phyloP scores from a whole-genome alignment of 2,329 filamentous ascomycete species.

The Diaporthe citrichinensis region DNA sequence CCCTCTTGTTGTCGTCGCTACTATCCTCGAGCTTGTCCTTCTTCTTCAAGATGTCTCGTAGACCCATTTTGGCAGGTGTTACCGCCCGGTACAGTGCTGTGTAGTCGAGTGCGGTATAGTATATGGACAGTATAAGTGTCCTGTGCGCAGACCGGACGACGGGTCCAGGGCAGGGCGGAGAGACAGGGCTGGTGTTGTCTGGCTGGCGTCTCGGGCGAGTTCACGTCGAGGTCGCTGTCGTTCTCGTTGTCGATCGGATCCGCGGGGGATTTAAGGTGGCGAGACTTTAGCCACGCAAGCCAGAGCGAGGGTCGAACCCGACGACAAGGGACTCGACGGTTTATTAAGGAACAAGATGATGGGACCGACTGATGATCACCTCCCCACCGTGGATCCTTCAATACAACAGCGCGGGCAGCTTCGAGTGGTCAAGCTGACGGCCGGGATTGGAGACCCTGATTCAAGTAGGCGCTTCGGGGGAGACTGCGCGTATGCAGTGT shows the following conservation, averaged over 20 bases:
- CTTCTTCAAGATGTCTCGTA: constrained; percentile 68
- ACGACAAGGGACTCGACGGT: constrained; percentile 19
- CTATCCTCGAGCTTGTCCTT: constrained; percentile 61
- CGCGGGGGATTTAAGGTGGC: neutral
- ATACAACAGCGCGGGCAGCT: constrained; percentile 21
- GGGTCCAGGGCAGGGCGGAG: neutral
- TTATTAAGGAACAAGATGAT: constrained; percentile 22
- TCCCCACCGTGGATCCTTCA: constrained; percentile 36
- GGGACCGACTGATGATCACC: constrained; percentile 30
- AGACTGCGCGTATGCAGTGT: neutral
- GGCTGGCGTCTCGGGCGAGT: constrained; percentile 32
- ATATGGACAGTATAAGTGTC: neutral
- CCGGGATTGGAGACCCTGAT: constrained; percentile 22
- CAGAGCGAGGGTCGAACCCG: constrained; percentile 19
- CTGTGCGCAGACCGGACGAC: neutral
- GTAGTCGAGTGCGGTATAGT: neutral
- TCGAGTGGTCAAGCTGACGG: constrained; percentile 8
- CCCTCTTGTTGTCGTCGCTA: constrained; percentile 47
- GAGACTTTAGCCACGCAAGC: neutral
- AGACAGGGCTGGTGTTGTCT: neutral
- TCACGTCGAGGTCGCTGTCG: constrained; percentile 9
- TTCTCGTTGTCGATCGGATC: constrained; percentile 15
- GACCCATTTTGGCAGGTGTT: constrained; percentile 56
- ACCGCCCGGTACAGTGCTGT: neutral
- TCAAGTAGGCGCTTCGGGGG: constrained; percentile 5